phyloP scores from a whole-genome alignment of 2,329 filamentous ascomycete species.

The Xylaria hypoxylon region DNA sequence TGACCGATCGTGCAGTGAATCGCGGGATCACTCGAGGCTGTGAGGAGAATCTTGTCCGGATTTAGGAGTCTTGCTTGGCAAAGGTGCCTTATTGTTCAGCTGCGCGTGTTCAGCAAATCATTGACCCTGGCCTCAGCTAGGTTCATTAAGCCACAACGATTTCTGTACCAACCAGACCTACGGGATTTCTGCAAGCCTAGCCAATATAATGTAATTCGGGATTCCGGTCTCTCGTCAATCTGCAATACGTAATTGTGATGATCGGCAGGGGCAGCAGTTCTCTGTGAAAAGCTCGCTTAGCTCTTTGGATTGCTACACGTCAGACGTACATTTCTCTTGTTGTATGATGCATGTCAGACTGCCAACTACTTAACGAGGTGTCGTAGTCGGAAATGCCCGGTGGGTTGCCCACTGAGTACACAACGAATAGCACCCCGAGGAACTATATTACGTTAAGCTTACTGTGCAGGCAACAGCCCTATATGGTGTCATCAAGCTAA shows the following conservation, averaged over 20 bases:
- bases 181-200: slow-evolving; percentile 2
- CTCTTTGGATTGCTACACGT: background rate
- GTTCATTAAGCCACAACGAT: slow-evolving; percentile 7
- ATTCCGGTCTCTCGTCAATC: slow-evolving; percentile 7
- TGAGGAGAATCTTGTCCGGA: slow-evolving; percentile 18
- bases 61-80: slow-evolving; percentile 19
- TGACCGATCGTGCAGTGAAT: background rate
- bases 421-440: background rate
- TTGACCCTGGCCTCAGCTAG: slow-evolving; percentile 11
- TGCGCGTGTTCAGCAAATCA: slow-evolving; percentile 22
- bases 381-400: slow-evolving; percentile 11
- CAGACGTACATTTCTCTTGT: background rate
- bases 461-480: background rate
- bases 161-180: slow-evolving; percentile 9
- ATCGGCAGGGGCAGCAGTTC: background rate
- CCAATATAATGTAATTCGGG: slow-evolving; percentile 14
- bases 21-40: background rate
- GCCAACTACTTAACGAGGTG: background rate
- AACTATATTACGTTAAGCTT: background rate
- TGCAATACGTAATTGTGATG: slow-evolving; percentile 4
- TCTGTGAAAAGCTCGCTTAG: slow-evolving; percentile 9
- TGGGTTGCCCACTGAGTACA: background rate
- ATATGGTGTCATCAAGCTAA: background rate
- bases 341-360: slow-evolving; percentile 10
- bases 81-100: slow-evolving; percentile 23